Evolutionary conservation across 2,329 filamentous ascomycete genomes (phyloP), one percentile per base, ranked within the genome.

Genomic region (Colletotrichum viniferum): DNA sequence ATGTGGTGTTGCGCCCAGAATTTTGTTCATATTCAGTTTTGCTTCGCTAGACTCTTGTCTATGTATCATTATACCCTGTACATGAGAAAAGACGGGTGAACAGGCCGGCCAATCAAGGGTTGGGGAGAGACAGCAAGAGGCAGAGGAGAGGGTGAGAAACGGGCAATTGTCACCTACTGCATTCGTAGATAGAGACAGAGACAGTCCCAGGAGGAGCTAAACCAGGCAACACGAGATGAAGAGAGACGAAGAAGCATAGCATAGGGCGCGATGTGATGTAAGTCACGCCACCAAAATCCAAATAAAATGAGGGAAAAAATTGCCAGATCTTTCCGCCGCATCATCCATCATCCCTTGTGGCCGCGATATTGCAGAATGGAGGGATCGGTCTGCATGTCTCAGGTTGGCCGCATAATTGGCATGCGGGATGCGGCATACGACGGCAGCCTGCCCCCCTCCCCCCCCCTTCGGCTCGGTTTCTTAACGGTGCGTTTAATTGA

Each of bases 31-130:
- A 32, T 8, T 67, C 18, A 16, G 52, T 73, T 73, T 52, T 26
- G 32, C 69, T 18, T 68, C 52, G 36, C 61, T 52, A 52, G 60
- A 64, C 64, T 28, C 16, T 64, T 32, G 21, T 55, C 65, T 61
- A 68, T 76, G 70, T 76, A 74, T 60, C 34, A 74, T 48, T 65
- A 74, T 76, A 76, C 70, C 73, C 73, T 74, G 70, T 76, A 76
- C 56, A 76, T 69, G 64, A 75, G 55, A 70, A 72, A 62, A 71
- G 64, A 66, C 32, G 69, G 61, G 68, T 52, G 43, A 63, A 58
- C 56, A 72, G 26, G 56, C 24, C 28, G 10, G n/a, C 43, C 43
- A 52, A 61, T 32, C n/a, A 7, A 61, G 5, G 4, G 32, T 28
- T 16, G 64, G 55, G 36, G 12, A 34, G 30, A 69, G 55, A 24